phyloP scores from a whole-genome alignment of 2,329 filamentous ascomycete species.

The Penicillium sp. region DNA sequence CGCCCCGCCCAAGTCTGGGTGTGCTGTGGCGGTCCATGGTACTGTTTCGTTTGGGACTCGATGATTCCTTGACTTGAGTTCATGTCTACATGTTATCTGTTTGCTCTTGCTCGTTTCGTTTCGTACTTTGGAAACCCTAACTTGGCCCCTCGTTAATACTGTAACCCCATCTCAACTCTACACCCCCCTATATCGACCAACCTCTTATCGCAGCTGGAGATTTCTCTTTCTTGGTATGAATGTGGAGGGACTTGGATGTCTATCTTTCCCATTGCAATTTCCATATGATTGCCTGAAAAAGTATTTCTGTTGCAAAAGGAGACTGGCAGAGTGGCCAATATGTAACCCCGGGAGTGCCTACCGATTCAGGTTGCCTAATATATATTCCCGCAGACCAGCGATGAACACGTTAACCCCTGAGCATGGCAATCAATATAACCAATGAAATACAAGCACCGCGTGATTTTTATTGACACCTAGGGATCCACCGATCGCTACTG shows the following conservation, averaged over 20 bases:
- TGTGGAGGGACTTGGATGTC: background rate
- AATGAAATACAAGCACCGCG: background rate
- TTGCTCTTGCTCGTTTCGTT: background rate
- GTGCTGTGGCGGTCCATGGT: conserved; percentile 4
- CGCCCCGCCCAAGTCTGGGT: conserved; percentile 4
- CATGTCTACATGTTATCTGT: background rate
- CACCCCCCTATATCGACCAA: background rate
- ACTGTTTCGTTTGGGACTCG: background rate
- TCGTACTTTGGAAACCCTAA: background rate
- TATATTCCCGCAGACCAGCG: background rate
- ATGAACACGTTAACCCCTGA: background rate
- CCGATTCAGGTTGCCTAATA: background rate
- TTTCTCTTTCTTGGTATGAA: background rate
- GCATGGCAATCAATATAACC: background rate
- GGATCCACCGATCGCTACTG: background rate
- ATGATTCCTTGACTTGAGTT: conserved; percentile 13
- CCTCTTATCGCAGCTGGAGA: background rate
- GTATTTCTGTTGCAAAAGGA: background rate
- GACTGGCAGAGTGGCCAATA: background rate
- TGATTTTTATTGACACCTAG: background rate
- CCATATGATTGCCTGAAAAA: too few species aligned
- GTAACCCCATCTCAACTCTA: background rate
- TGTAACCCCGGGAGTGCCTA: background rate
- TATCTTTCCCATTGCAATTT: background rate
- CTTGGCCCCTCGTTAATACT: background rate